Evolutionary conservation across 1,284 basidiomycete species (phyloP), one percentile per base, ranked within the genome.

Genomic region (Volvariella volvacea): DNA sequence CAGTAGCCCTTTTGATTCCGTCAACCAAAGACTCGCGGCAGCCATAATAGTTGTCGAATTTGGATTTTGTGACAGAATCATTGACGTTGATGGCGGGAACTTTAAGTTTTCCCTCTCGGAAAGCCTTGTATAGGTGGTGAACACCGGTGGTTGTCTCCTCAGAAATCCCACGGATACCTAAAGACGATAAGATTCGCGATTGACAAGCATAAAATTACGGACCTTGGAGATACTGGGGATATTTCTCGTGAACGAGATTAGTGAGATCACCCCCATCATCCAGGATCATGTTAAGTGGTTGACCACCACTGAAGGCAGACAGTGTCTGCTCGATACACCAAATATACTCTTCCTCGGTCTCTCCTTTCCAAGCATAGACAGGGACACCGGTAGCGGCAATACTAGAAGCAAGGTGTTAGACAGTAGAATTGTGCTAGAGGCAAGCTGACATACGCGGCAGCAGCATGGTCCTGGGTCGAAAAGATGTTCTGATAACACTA

Each of bases 81-180:
- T 96, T 96, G 66, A 99, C 96, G 69, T 99, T 99, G 81, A 99
- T 99, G 57, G 96, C 96, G 54, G 96, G 92, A 55, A 98, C 76
- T 79, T 95, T 97, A 64, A 99, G 83, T 64, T 81, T 92, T 59
- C 94, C 94, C 46, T 96, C 92, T 59, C 91, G 85, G 86, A 93
- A 88, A 55, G 88, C 83, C 74, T 92, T 93, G 89, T 99, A 99
- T 40, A 99, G 78, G 74, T 98, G 94, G 76, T 99, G 96, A 44
- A 99, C 95, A 80, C 96, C 96, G 51, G 95, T 99, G 55, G 95
- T 99, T 54, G 95, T 99, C 78, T 99, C 95, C 76, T 99, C 95
- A 43, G 95, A 99, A 52, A 99, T 71, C 74, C 95, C 96, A 47
- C 81, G 81, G 71, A 95, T 86, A 55, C 77, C 91, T 88, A 47